A percentile compares a stretch with the other conserved stretches of the same genome.
These are phyloP conservation scores for Penicillium hesseltinei DNA, from an alignment of 2,329 filamentous ascomycete genomes.

Conservation along the genomic window DNA sequence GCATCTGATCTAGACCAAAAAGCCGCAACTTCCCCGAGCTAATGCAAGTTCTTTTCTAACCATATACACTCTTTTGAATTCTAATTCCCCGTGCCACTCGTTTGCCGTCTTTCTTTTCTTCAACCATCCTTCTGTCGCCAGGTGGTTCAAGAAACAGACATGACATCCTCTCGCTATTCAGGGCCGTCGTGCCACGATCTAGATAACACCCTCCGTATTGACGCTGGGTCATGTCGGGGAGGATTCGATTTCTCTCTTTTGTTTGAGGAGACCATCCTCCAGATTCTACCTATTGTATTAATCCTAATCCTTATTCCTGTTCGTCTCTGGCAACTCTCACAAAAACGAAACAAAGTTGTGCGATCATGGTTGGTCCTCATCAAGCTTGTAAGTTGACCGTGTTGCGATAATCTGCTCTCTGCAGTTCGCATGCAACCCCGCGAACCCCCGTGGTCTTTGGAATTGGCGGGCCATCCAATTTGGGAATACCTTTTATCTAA, in stretches of 20 bases:
- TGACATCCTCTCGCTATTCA: constrained; percentile 27
- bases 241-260: constrained; percentile 48
- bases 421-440: neutral
- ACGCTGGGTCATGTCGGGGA: constrained; percentile 36
- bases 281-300: constrained; percentile 37
- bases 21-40: constrained; percentile 4
- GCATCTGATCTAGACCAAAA: constrained; percentile 22
- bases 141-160: constrained; percentile 25
- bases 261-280: constrained; percentile 46
- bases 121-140: constrained; percentile 16
- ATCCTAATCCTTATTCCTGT: constrained; percentile 36
- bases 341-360: constrained; percentile 37
- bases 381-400: constrained; percentile 36
- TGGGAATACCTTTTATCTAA: constrained; percentile 9
- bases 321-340: constrained; percentile 38
- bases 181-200: constrained; percentile 30
- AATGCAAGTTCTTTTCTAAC: constrained; percentile 10
- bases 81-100: constrained; percentile 11
- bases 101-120: constrained; percentile 12
- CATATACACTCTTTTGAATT: constrained; percentile 13
- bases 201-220: constrained; percentile 37
- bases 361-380: constrained; percentile 29
- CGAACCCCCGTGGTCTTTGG: neutral
- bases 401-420: neutral
- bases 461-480: neutral